Percentiles rank a stretch among this genome's conserved stretches.
Conservation (phyloP, 371 early-diverging fungal species). For the Synchytrium microbalum region DNA sequence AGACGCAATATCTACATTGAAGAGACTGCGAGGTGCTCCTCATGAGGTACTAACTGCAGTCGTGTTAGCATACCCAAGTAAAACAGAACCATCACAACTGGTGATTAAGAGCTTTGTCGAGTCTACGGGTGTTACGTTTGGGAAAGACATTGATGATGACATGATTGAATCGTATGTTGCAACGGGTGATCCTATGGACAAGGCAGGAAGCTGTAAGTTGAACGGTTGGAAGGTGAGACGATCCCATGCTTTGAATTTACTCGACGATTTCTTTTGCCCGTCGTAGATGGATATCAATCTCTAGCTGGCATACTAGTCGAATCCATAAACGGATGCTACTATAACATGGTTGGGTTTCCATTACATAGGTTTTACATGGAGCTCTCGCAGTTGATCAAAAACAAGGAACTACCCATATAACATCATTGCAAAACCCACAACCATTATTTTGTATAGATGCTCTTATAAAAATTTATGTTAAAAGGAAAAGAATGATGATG, state of each 20-base stretch:
- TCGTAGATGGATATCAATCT: conserved; percentile 65
- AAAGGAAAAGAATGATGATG: too few relatives aligned
- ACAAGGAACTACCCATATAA: too few relatives aligned
- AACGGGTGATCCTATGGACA: conserved; percentile 54
- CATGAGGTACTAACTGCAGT: conserved; percentile 64
- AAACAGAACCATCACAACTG: neutral
- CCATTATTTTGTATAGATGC: neutral
- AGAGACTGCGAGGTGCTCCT: conserved; percentile 41
- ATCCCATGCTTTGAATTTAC: too few relatives aligned
- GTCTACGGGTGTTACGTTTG: conserved; percentile 42
- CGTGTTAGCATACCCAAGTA: conserved; percentile 30
- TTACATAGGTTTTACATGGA: neutral
- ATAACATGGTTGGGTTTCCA: conserved; percentile 7
- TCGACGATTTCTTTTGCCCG: too few relatives aligned
- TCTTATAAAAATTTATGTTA: too few relatives aligned
- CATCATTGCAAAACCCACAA: neutral
- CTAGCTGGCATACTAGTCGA: conserved; percentile 62
- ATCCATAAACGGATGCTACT: conserved; percentile 53
- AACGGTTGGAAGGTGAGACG: neutral
- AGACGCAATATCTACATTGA: conserved; percentile 52
- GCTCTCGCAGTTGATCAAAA: too few relatives aligned
- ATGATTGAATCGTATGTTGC: conserved; percentile 57
- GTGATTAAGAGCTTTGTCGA: conserved; percentile 18
- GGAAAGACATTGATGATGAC: conserved; percentile 31
- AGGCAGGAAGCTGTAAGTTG: neutral